Evolutionary conservation across 2,329 filamentous ascomycete species (phyloP).

Genomic region (Fusarium tanahbumbuense): DNA sequence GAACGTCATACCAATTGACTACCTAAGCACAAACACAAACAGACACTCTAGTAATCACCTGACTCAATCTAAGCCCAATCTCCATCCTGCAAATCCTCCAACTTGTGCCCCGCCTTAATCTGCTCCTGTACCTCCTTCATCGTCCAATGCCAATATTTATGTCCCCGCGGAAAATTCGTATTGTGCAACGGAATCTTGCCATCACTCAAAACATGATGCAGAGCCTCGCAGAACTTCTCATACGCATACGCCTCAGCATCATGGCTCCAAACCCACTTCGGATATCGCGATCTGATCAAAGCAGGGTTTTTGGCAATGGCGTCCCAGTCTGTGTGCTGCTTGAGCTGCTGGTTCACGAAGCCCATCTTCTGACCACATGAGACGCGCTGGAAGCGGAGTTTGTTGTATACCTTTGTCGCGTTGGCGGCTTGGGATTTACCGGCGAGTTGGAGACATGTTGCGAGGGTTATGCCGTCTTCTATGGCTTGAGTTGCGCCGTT

Average conservation of each 20-base stretch:
- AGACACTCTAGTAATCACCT: not conserved
- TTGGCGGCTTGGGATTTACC: slow-evolving; percentile 23
- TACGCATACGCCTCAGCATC: slow-evolving; percentile 33
- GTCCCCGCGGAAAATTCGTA: slow-evolving; percentile 29
- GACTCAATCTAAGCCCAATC: slow-evolving; percentile 16
- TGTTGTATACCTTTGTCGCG: slow-evolving; percentile 20
- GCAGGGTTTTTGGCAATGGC: slow-evolving; percentile 33
- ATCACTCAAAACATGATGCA: slow-evolving; percentile 26
- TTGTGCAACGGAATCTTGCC: slow-evolving; percentile 24
- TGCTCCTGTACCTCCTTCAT: slow-evolving; percentile 35
- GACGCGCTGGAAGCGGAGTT: slow-evolving; percentile 19
- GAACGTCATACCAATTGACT: not conserved
- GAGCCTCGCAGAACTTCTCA: slow-evolving; percentile 33
- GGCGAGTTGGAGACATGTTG: slow-evolving; percentile 20
- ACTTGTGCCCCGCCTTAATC: slow-evolving; percentile 24
- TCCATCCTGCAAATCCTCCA: slow-evolving; percentile 34
- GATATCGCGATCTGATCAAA: slow-evolving; percentile 22
- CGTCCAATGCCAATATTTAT: slow-evolving; percentile 33
- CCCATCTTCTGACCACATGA: slow-evolving; percentile 32
- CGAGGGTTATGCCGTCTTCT: slow-evolving; percentile 31
- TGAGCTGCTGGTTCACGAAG: slow-evolving; percentile 30
- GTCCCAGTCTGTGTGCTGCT: slow-evolving; percentile 33
- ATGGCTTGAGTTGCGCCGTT: slow-evolving; percentile 31
- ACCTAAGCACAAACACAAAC: too few species aligned
- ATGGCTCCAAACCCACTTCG: slow-evolving; percentile 33